phyloP scores from a whole-genome alignment of 108 stramenopile species.

The Thalassiosira profunda region DNA sequence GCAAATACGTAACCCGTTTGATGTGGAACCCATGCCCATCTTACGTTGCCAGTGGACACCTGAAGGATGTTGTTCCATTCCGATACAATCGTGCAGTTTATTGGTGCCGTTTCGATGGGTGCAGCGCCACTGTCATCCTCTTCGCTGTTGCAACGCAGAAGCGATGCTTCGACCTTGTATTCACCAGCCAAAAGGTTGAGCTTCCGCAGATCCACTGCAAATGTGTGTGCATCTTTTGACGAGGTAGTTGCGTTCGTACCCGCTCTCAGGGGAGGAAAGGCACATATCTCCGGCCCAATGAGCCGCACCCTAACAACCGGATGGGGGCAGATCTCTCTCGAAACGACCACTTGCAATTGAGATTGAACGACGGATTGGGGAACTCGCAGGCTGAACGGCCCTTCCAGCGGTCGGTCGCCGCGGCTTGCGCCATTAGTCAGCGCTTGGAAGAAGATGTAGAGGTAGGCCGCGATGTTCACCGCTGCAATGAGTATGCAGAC shows the following conservation, averaged over 20 bases:
- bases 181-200: not conserved
- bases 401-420: too few species aligned
- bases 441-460: too few species aligned
- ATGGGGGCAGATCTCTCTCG: not conserved
- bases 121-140: too few species aligned
- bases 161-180: not conserved
- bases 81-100: not conserved
- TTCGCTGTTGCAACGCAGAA: not conserved
- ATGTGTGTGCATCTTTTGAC: not conserved
- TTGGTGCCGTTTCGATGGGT: not conserved
- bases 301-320: not conserved
- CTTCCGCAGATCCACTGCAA: too few species aligned
- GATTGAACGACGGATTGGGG: too few species aligned
- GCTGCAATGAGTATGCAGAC: too few species aligned
- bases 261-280: not conserved
- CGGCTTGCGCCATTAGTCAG: too few species aligned
- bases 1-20: not conserved
- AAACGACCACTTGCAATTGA: too few species aligned
- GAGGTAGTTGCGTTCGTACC: not conserved
- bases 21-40: not conserved
- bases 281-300: conserved; percentile 3
- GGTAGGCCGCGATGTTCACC: too few species aligned
- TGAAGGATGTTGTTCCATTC: not conserved
- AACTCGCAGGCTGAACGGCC: too few species aligned
- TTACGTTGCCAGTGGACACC: not conserved